A percentile compares a stretch with the other conserved stretches of the same genome.
Evolutionary conservation across 2,329 filamentous ascomycete genomes (phyloP).

Genomic region (Pseudocercospora musae): DNA sequence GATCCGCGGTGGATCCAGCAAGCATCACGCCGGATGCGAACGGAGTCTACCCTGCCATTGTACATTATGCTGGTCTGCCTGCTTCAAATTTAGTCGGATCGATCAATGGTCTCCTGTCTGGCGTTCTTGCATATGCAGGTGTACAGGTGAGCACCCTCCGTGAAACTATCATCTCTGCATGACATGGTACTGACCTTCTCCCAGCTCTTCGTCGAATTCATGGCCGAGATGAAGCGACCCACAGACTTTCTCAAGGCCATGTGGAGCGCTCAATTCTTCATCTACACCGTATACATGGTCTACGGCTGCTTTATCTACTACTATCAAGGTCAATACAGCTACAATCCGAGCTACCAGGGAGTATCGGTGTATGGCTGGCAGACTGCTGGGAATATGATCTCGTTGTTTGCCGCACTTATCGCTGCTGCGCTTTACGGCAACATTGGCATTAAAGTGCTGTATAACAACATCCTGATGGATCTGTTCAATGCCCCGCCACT

Average conservation of each 20-base stretch:
- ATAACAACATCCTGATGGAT: slow-evolving; percentile 54
- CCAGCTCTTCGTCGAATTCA: slow-evolving; percentile 56
- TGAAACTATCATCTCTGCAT: too few relatives aligned
- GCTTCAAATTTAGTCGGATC: slow-evolving; percentile 19
- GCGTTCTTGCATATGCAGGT: slow-evolving; percentile 48
- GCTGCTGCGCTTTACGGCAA: slow-evolving; percentile 43
- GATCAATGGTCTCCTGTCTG: slow-evolving; percentile 26
- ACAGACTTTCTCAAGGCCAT: slow-evolving; percentile 50
- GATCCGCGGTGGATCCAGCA: slow-evolving; percentile 29
- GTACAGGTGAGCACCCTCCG: slow-evolving; percentile 31
- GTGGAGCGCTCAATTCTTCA: slow-evolving; percentile 47
- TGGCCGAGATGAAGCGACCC: slow-evolving; percentile 53
- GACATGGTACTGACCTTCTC: neutral
- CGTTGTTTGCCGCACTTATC: slow-evolving; percentile 40
- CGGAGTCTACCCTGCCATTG: slow-evolving; percentile 18
- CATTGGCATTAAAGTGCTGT: slow-evolving; percentile 49
- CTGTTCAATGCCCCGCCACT: slow-evolving; percentile 52
- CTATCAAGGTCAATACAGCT: slow-evolving; percentile 48
- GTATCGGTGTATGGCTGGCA: slow-evolving; percentile 40
- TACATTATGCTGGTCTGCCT: slow-evolving; percentile 17
- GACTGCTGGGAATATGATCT: slow-evolving; percentile 42
- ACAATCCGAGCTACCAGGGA: slow-evolving; percentile 43
- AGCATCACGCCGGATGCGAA: slow-evolving; percentile 9
- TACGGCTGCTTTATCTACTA: slow-evolving; percentile 49
- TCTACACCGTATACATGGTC: slow-evolving; percentile 48